Conservation (phyloP, 441 rosid genomes). For the Mallotus repandus region DNA sequence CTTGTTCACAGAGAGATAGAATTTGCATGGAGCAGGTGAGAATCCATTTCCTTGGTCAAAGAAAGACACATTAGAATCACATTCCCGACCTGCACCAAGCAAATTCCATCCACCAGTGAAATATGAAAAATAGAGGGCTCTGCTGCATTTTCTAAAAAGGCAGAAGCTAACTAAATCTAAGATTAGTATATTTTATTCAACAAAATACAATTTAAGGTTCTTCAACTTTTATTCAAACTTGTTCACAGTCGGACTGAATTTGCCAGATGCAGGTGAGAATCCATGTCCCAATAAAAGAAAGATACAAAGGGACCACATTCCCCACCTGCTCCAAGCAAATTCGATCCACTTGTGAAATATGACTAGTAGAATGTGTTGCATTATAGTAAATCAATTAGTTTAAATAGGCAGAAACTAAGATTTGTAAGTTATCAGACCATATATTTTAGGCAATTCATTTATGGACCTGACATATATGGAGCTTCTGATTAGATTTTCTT, state of each 20-base stretch:
- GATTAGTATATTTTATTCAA: too few species aligned
- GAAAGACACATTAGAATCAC: neutral
- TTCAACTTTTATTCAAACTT: neutral
- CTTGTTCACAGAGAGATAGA: constrained; percentile 7
- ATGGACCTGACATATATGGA: neutral
- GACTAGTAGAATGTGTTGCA: neutral
- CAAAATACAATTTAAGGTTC: too few species aligned
- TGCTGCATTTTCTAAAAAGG: too few species aligned
- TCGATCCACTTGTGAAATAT: constrained; percentile 10
- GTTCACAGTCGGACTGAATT: constrained; percentile 12
- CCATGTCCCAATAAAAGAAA: neutral
- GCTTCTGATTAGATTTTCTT: constrained; percentile 3
- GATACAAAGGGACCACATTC: neutral
- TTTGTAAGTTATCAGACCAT: neutral
- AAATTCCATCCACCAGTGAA: constrained; percentile 13
- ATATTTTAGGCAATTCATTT: neutral
- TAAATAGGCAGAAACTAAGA: neutral
- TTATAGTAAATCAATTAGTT: neutral
- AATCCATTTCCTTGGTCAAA: constrained; percentile 9
- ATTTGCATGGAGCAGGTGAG: constrained; percentile 1
- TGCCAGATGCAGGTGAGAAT: constrained; percentile 4
- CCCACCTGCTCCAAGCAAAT: constrained; percentile 17
- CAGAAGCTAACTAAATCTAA: too few species aligned
- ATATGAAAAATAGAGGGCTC: neutral
- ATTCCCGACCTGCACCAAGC: constrained; percentile 20